Evolutionary conservation across 1,284 basidiomycete species (phyloP).

Genomic region (Testicularia cyperi): DNA sequence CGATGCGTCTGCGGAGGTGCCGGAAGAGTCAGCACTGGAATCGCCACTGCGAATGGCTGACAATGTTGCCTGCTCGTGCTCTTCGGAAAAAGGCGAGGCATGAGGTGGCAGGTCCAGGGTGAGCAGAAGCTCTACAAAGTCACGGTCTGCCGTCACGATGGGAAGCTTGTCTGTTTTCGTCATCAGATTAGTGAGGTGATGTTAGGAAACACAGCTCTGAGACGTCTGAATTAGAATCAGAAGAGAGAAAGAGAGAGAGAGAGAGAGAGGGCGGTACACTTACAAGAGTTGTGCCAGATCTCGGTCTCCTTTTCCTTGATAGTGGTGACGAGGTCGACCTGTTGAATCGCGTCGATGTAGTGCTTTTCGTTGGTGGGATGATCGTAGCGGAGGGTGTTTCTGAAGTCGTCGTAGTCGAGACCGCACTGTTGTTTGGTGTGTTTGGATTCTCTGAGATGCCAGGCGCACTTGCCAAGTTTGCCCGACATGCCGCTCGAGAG

Average conservation of each 20-base stretch:
- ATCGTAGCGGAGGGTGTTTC: constrained; percentile 33
- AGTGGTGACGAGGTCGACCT: constrained; percentile 26
- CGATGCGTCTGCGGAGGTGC: background rate
- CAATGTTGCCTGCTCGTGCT: constrained; percentile 34
- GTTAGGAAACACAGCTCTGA: too few species aligned
- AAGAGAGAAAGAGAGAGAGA: too few species aligned
- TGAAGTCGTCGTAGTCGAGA: constrained; percentile 39
- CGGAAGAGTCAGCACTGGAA: constrained; percentile 11
- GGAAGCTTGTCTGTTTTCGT: constrained; percentile 44
- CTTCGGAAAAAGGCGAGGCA: constrained; percentile 35
- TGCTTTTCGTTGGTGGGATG: constrained; percentile 41
- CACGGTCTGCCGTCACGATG: constrained; percentile 43
- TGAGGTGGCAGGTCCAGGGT: constrained; percentile 47
- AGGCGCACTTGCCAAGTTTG: constrained; percentile 32
- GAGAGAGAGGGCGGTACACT: background rate
- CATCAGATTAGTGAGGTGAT: too few species aligned
- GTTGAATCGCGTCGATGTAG: constrained; percentile 42
- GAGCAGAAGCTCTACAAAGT: constrained; percentile 53
- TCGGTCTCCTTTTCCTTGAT: constrained; percentile 31
- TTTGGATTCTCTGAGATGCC: constrained; percentile 44
- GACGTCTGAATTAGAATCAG: too few species aligned
- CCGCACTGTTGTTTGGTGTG: constrained; percentile 21
- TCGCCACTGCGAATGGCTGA: constrained; percentile 8
- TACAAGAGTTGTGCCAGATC: constrained; percentile 45
- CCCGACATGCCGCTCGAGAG: constrained; percentile 10